Conservation (phyloP, 2,329 filamentous ascomycete species). For the Curvularia lunata region DNA sequence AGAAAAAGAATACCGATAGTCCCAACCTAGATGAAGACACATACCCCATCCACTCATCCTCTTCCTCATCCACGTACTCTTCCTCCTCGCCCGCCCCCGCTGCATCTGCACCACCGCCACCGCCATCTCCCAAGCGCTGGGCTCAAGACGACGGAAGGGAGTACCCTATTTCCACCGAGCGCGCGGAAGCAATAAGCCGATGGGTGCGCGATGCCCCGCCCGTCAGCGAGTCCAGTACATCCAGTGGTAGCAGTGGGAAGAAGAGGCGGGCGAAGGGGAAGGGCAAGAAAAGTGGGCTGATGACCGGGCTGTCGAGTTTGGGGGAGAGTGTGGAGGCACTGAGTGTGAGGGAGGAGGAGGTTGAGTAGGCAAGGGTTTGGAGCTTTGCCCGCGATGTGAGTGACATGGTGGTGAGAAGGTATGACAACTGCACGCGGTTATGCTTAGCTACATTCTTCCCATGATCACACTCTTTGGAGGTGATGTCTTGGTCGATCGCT, state of each 20-base stretch:
- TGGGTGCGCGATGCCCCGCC: conserved; percentile 68
- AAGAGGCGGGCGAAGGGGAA: conserved; percentile 43
- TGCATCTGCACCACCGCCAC: conserved; percentile 24
- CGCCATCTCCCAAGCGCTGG: conserved; percentile 59
- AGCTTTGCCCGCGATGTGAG: too few species aligned
- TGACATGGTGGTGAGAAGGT: too few species aligned
- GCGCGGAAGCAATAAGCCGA: conserved; percentile 70
- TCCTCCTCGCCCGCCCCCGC: conserved; percentile 5
- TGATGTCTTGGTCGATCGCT: too few species aligned
- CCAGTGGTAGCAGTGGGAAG: conserved; percentile 39
- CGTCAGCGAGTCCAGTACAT: conserved; percentile 34
- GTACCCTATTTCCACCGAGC: conserved; percentile 72
- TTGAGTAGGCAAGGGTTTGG: too few species aligned
- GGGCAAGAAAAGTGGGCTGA: conserved; percentile 14
- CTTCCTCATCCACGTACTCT: background rate
- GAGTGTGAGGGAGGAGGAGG: conserved; percentile 9
- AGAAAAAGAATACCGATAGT: too few species aligned
- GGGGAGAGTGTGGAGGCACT: conserved; percentile 30
- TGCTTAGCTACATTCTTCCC: too few species aligned
- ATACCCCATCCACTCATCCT: background rate
- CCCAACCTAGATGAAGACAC: background rate
- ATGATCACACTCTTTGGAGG: too few species aligned
- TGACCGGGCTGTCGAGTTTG: conserved; percentile 10
- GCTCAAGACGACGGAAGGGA: conserved; percentile 70
- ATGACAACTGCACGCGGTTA: too few species aligned